Percentiles rank a stretch among this genome's conserved stretches.
phyloP scores from a whole-genome alignment of 306 rosid genomes.

The Quercus ilex region DNA sequence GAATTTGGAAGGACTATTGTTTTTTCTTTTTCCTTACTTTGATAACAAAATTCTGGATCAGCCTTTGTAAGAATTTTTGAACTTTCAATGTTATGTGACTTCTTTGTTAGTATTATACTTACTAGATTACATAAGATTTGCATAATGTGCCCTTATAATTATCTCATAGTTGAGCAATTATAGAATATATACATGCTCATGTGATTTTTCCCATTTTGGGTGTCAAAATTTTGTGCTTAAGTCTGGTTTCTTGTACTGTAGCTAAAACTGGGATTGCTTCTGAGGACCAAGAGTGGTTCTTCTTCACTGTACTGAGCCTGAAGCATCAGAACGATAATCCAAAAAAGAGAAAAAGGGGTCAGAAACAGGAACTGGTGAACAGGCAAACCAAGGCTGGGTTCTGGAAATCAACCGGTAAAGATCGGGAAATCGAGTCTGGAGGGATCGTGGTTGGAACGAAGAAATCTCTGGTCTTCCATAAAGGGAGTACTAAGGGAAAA shows the following conservation, averaged over 20 bases:
- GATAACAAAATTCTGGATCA: too few species aligned
- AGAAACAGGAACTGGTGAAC: conserved; percentile 23
- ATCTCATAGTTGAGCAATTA: too few species aligned
- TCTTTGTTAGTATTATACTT: neutral
- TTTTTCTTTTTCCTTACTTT: neutral
- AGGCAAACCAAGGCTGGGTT: conserved; percentile 76
- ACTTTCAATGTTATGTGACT: too few species aligned
- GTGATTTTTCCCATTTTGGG: neutral
- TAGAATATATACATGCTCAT: too few species aligned
- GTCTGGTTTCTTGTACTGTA: conserved; percentile 20
- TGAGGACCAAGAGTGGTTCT: conserved; percentile 95
- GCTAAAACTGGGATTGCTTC: conserved; percentile 65
- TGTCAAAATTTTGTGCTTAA: neutral
- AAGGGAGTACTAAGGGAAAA: conserved; percentile 87
- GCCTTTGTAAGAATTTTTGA: too few species aligned
- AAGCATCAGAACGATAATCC: conserved; percentile 89
- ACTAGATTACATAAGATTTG: neutral
- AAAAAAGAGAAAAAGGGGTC: conserved; percentile 10
- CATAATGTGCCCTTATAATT: too few species aligned
- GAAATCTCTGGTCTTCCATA: conserved; percentile 81
- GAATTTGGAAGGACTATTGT: neutral
- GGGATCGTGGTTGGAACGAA: conserved; percentile 73
- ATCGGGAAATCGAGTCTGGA: conserved; percentile 70
- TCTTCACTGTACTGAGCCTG: conserved; percentile 84
- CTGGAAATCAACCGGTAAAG: conserved; percentile 98